These are phyloP conservation scores for Paraleonurus japonicus DNA, from an alignment of 257 asterid species.

Conservation along the genomic window DNA sequence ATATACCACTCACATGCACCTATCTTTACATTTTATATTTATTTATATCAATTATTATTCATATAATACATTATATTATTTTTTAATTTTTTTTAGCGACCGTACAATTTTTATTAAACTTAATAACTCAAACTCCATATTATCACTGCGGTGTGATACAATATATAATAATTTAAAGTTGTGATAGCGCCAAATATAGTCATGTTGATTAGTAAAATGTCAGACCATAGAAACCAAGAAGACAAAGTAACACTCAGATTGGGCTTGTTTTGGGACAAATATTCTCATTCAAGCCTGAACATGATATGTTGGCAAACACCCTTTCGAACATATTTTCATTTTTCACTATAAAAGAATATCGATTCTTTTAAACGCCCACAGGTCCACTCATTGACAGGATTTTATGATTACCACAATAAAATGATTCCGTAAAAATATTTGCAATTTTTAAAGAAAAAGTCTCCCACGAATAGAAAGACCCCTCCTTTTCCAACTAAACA, in stretches of 20 bases:
- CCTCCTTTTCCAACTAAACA: neutral
- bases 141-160: too few species aligned
- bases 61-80: too few species aligned
- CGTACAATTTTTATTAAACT: too few species aligned
- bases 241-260: neutral
- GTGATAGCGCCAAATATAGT: neutral
- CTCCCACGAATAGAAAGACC: neutral
- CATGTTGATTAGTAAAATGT: neutral
- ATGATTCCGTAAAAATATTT: neutral
- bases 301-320: neutral
- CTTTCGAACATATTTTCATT: neutral
- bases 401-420: neutral
- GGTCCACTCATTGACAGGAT: neutral
- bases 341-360: neutral
- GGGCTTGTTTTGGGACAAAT: neutral
- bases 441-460: neutral
- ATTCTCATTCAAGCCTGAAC: neutral
- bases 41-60: too few species aligned
- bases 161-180: too few species aligned
- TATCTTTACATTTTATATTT: too few species aligned
- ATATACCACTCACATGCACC: too few species aligned
- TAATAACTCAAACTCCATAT: too few species aligned
- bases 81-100: too few species aligned
- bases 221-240: constrained; percentile 3
- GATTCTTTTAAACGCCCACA: neutral